A percentile compares a stretch with the other conserved stretches of the same genome.
These are phyloP conservation scores for Beauveria sp. DNA, from an alignment of 2,329 filamentous ascomycete species.

Conservation along the genomic window DNA sequence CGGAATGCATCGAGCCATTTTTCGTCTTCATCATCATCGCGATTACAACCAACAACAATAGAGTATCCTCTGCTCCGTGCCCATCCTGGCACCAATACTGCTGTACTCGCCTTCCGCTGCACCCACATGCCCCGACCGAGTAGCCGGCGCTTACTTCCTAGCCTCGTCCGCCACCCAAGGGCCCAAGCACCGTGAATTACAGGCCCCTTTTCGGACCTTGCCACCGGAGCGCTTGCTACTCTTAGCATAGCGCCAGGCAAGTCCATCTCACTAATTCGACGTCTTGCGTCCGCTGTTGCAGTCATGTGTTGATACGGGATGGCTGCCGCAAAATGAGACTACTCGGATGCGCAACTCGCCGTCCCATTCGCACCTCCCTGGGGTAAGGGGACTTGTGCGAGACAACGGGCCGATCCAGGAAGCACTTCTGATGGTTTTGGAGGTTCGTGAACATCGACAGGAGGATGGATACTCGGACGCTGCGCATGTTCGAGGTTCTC, in stretches of 20 bases:
- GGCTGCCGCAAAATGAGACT: background rate
- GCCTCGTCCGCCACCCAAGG: background rate
- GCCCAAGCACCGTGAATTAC: background rate
- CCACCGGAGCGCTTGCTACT: background rate
- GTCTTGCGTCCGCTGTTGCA: background rate
- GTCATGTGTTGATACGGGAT: background rate
- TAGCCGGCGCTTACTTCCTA: constrained; percentile 9
- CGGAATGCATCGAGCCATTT: background rate
- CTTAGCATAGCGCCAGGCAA: background rate
- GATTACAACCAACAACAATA: background rate
- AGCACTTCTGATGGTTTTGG: background rate
- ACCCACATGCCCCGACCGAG: constrained; percentile 10
- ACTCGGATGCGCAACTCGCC: background rate
- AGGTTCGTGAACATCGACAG: background rate
- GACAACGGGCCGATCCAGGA: constrained; percentile 9
- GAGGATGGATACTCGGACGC: background rate
- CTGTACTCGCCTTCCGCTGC: background rate
- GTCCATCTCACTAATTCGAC: background rate
- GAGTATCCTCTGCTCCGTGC: background rate
- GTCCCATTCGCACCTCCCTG: background rate
- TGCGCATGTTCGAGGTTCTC: background rate
- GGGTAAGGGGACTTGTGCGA: constrained; percentile 6
- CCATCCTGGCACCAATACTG: background rate
- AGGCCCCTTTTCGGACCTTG: background rate
- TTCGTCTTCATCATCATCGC: background rate